Percentiles rank a stretch among this genome's conserved stretches.
Conservation (phyloP, 495 filamentous ascomycete species). For the Viridothelium virens region DNA sequence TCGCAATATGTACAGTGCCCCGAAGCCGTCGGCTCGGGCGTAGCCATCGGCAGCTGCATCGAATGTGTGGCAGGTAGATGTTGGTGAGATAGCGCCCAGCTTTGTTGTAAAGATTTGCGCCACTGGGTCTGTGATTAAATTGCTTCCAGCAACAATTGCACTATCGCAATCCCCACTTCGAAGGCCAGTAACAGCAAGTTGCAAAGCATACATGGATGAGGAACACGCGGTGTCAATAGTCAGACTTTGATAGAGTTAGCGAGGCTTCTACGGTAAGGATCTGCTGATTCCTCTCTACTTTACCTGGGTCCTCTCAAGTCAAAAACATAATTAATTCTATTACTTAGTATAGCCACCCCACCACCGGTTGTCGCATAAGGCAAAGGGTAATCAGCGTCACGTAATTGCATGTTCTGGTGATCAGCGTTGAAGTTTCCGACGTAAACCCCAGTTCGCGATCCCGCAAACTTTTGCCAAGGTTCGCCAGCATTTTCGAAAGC, state of each 20-base stretch:
- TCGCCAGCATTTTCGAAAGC: constrained; percentile 22
- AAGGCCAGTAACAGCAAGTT: constrained; percentile 6
- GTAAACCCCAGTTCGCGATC: constrained; percentile 1
- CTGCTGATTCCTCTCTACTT: background rate
- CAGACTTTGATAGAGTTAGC: constrained; percentile 23
- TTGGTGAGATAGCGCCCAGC: background rate
- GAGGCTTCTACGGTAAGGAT: background rate
- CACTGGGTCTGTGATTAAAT: background rate
- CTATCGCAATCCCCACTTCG: constrained; percentile 12
- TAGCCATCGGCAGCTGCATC: constrained; percentile 30
- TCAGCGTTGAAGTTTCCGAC: background rate
- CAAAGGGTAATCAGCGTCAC: background rate
- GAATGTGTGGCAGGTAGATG: constrained; percentile 11
- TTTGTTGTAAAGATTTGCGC: constrained; percentile 1
- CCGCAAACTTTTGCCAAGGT: constrained; percentile 13
- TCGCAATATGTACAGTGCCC: constrained; percentile 33
- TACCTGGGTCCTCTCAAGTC: constrained; percentile 41
- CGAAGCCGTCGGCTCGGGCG: constrained; percentile 35
- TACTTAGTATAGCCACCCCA: constrained; percentile 39
- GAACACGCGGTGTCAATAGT: constrained; percentile 50
- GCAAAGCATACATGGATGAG: constrained; percentile 21
- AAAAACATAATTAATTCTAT: constrained; percentile 45
- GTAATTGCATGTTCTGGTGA: background rate
- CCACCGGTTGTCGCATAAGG: constrained; percentile 9
- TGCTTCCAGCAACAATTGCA: background rate